Conservation (phyloP, 257 asterid genomes). For the Przewalskia tangutica region DNA sequence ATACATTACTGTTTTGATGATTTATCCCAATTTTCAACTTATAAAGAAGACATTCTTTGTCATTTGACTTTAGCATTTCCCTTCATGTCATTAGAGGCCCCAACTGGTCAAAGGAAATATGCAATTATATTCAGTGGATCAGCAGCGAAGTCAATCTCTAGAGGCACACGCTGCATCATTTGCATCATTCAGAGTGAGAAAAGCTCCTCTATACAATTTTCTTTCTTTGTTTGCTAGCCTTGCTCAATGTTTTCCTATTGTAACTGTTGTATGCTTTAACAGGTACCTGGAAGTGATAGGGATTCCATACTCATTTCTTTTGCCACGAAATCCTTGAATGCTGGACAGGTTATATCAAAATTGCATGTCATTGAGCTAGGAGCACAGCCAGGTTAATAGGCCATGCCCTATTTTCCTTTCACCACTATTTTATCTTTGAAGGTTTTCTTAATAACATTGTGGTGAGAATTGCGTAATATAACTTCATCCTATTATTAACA, state of each 20-base stretch:
- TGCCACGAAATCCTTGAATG: conserved; percentile 52
- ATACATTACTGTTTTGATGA: not conserved
- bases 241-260: not conserved
- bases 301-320: conserved; percentile 90
- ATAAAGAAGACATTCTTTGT: not conserved
- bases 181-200: conserved; percentile 67
- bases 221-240: not conserved
- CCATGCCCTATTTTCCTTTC: conserved; percentile 19
- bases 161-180: conserved; percentile 99
- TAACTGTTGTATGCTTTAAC: conserved; percentile 12
- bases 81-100: conserved; percentile 46
- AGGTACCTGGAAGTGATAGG: conserved; percentile 88
- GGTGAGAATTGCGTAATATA: conserved; percentile 5
- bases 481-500: not conserved
- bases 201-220: conserved; percentile 1
- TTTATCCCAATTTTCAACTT: not conserved
- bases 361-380: conserved; percentile 71
- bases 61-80: not conserved
- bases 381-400: conserved; percentile 70
- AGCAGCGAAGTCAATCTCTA: conserved; percentile 96
- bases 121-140: conserved; percentile 95
- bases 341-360: conserved; percentile 58
- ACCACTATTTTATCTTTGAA: not conserved
- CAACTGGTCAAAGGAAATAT: conserved; percentile 95
- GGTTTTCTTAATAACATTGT: not conserved